A percentile compares a stretch with the other conserved stretches of the same genome.
These are phyloP conservation scores for Zygnema cylindricum DNA, from an alignment of 139 green algal genomes.

Conservation along the genomic window DNA sequence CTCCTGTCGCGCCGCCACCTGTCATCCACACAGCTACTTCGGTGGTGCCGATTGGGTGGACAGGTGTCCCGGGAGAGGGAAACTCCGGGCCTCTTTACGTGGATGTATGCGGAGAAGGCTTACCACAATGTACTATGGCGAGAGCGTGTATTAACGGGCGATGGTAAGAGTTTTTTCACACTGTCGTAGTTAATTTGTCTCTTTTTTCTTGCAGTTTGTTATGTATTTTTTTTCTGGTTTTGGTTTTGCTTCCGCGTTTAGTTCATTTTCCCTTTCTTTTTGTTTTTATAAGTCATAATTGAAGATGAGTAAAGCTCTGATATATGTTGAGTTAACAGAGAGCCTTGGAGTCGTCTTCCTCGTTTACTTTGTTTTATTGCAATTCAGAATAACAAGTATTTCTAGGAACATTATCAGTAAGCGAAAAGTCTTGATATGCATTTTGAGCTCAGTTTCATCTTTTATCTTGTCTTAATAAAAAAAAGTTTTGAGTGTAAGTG, in stretches of 20 bases:
- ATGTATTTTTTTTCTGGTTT: background rate
- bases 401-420: no score
- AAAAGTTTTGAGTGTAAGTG: no score
- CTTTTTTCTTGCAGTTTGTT: background rate
- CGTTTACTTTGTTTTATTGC: background rate
- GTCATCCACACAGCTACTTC: slow-evolving; percentile 3
- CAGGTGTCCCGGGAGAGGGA: slow-evolving; percentile 10
- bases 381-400: no score
- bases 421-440: no score
- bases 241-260: background rate
- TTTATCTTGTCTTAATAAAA: no score
- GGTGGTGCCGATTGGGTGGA: slow-evolving; percentile 28
- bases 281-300: background rate
- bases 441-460: no score
- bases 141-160: slow-evolving; percentile 16
- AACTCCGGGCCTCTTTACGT: slow-evolving; percentile 4
- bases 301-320: background rate
- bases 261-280: background rate
- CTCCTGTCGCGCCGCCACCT: background rate
- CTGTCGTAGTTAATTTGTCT: background rate
- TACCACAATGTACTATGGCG: background rate
- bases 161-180: slow-evolving; percentile 6
- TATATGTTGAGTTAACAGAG: background rate
- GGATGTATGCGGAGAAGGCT: slow-evolving; percentile 22
- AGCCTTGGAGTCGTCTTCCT: background rate